Base-by-base conservation (phyloP, 2,329 filamentous ascomycete genomes). In the Dactylellina haptotyla region DNA sequence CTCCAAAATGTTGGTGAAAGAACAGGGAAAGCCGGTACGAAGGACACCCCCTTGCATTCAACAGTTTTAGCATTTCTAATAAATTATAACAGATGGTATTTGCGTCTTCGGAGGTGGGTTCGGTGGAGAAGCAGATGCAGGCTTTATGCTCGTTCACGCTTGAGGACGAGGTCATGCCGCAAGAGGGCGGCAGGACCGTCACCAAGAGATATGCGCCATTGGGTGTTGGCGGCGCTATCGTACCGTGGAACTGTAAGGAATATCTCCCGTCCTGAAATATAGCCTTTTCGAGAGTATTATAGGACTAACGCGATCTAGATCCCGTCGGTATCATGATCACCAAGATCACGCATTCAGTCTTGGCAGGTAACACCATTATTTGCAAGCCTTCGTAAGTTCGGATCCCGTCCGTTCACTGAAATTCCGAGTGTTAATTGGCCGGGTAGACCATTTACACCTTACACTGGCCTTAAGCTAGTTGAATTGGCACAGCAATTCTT, bases 401-500 rank as follows among this genome's bases (percentile, higher is more conserved):
- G 6, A 32, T 14, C 18, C 4, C 3, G 14, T 12, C 34, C 43
- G 16, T 9, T 3, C n/a, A 34, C 12, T 37, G 10, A 10, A 16
- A 39, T 53, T n/a, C 10, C 25, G 3, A n/a, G 57, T 32, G 34
- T 61, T 80, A 63, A 75, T 79, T 71, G 18, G n/a, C 1, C 2
- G 4, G 10, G 10, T 18, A 71, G 66, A 2, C 85, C 85, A 0
- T 87, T 84, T 78, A 87, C 86, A 0, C 86, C 86, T 0, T 88
- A 87, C 79, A 83, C 82, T 1, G 81, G 81, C 2, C 81, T 90
- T 39, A 89, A 90, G 79, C 77, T 88, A n/a, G 84, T 83, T 10
- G 87, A 89, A 79, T 78, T 90, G 1, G 86, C 83, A 0, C 83
- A 85, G 65, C 78, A 83, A 20, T 81, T 88, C 80, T 86, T 89